Base-by-base conservation (phyloP, 129 eudicot species). In the Saussurea involucrata region DNA sequence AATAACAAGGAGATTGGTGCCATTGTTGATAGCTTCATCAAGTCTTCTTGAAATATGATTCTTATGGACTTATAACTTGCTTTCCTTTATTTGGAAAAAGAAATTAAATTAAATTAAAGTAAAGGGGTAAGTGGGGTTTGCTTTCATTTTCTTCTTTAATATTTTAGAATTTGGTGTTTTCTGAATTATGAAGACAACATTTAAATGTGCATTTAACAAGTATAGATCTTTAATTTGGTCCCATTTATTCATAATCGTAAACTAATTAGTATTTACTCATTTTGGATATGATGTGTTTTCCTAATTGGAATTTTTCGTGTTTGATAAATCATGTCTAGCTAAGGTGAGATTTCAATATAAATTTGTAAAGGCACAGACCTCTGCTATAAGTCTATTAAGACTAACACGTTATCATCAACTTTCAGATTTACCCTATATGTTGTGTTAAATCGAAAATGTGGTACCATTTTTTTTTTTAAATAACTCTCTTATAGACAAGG, bases 1-100 rank as follows among this genome's bases (percentile, higher is more conserved):
- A 7, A 32, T 21, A 74, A 32, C 12, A 33, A 73, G 22, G 60
- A 34, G 58, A 63, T 36, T 58, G 68, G 77, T 57, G 77, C 68
- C 77, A 32, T 73, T 57, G 20, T 33, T 68, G 1, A 67, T 18
- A 32, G 58, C 21, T 49, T 49, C 58, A 49, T 5, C 18, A 46
- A 46, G 58, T 46, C 20, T 46, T 46, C 21, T 49, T 15, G 58
- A 49, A 49, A 49, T 7, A 4, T 49, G 58, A 49, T 17, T 17
- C 29, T 27, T 49, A 49, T 49, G 21, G 58, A 4, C 58, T 49
- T 46, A n/a, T 4, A 46, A 49, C 58, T 18, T 22, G 28, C 65
- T 60, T 60, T 60, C 3, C 65, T 58, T 58, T 58, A 20, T 20
- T 22, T 57, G 4, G 64, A 57, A 20, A 20, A 8, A 4, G 27